Evolutionary conservation across 305 asterid species (phyloP).

Genomic region (Fraxinus ornus): DNA sequence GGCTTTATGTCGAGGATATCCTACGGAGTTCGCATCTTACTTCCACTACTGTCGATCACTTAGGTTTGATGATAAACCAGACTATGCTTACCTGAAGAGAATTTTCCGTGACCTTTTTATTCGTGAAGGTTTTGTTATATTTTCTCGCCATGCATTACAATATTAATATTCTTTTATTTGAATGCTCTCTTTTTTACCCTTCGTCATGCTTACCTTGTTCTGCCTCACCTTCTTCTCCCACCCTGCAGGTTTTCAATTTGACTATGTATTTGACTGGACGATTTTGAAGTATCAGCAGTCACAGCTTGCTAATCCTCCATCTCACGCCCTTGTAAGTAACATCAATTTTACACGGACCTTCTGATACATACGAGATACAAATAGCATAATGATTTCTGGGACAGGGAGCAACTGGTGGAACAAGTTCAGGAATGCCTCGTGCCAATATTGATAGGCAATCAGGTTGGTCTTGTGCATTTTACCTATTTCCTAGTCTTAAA

Average conservation of each 20-base stretch:
- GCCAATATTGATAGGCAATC: conserved; percentile 56
- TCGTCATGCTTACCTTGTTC: not conserved
- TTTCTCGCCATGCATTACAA: not conserved
- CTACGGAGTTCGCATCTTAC: conserved; percentile 76
- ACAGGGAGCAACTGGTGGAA: conserved; percentile 67
- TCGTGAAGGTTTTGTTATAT: conserved; percentile 64
- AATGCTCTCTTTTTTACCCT: not conserved
- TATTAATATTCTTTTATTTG: not conserved
- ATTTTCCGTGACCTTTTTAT: conserved; percentile 81
- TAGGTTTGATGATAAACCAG: conserved; percentile 78
- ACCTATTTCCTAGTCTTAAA: not conserved
- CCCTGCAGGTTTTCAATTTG: conserved; percentile 72
- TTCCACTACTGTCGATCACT: conserved; percentile 87
- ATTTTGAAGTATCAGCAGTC: conserved; percentile 79
- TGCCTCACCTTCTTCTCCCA: conserved; percentile 2
- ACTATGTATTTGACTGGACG: conserved; percentile 87
- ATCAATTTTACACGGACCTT: conserved; percentile 8
- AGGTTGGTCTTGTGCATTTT: conserved; percentile 37
- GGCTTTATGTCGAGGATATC: conserved; percentile 73
- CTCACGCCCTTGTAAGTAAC: conserved; percentile 66
- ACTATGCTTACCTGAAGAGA: conserved; percentile 80
- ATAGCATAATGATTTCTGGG: conserved; percentile 21
- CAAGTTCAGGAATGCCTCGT: conserved; percentile 66
- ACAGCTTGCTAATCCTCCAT: conserved; percentile 74
- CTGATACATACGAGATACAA: conserved; percentile 12